Evolutionary conservation across 1,139 yeast species (phyloP), one percentile per base, ranked within the genome.

Genomic region (Suhomyces bokatorum): DNA sequence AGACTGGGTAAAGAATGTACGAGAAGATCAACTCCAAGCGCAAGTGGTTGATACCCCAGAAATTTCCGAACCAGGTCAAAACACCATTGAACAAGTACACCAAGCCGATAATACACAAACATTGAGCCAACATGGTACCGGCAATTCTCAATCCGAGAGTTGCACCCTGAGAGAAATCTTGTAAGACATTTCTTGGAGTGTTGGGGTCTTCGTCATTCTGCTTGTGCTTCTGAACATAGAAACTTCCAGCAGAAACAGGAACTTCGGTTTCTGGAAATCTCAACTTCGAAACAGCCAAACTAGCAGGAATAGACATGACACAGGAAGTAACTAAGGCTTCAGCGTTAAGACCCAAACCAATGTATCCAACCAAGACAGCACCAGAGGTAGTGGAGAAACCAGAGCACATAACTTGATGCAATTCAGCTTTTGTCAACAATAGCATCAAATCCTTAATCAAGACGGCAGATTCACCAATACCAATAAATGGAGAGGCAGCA

Each of bases 311-410:
- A 2, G 86, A 81, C 87, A 82, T 82, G 48, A 82, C 84, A 71
- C 87, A 82, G 24, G 85, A 78, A 17, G 85, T 77, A 22, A 82
- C 81, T 55, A 82, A 69, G 8, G 86, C 86, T 58, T 81, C 85
- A 2, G 87, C 75, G 53, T 79, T 80, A 53, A 81, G 72, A 36
- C 87, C 87, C 60, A 82, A 71, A 3, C 83, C 82, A 54, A 82
- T 81, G 57, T 82, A 82, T 10, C 86, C 79, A 11, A 80, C 86
- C 52, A 82, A 70, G 27, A 81, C 86, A 1, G 85, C 79, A 30
- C 87, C 87, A 4, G 86, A 77, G 52, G 82, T 81, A 39, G 87
- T 82, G 10, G 86, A 80, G 59, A 82, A 82, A 6, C 87, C 87
- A 32, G 86, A 79, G 42, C 81, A 69, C 84, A 81, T 78, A 53